Evolutionary conservation across 768 basidiomycete genomes (phyloP).

Genomic region (Leucosporidium yakuticum): DNA sequence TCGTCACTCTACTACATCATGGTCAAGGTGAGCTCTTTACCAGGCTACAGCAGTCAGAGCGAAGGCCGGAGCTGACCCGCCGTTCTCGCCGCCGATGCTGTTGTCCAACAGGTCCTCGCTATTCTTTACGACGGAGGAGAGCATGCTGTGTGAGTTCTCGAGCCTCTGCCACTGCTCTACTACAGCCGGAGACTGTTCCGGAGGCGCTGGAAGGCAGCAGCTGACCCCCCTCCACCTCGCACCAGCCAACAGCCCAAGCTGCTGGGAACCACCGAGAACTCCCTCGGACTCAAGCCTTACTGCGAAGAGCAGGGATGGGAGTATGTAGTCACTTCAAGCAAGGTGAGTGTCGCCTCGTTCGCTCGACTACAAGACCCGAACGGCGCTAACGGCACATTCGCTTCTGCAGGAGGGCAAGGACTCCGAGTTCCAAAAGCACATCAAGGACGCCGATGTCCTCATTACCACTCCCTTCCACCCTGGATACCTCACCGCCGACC

Average conservation of each 20-base stretch:
- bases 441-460: conserved; percentile 38
- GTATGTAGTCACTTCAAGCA: conserved; percentile 46
- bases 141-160: too few species aligned
- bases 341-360: conserved; percentile 20
- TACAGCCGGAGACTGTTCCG: too few species aligned
- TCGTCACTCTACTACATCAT: too few species aligned
- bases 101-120: neutral
- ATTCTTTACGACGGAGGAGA: neutral
- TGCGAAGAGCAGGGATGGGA: conserved; percentile 44
- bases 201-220: too few species aligned
- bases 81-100: too few species aligned
- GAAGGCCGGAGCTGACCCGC: too few species aligned
- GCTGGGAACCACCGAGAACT: conserved; percentile 71
- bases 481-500: conserved; percentile 36
- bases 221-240: too few species aligned
- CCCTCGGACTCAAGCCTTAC: conserved; percentile 26
- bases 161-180: too few species aligned
- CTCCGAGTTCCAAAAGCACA: conserved; percentile 37
- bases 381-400: too few species aligned
- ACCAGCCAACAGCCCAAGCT: conserved; percentile 59
- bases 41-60: too few species aligned
- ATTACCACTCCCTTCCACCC: conserved; percentile 40
- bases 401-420: conserved; percentile 38
- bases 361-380: neutral
- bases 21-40: too few species aligned